Conservation (phyloP, 768 basidiomycete genomes). For the Hemileccinum impolitum region DNA sequence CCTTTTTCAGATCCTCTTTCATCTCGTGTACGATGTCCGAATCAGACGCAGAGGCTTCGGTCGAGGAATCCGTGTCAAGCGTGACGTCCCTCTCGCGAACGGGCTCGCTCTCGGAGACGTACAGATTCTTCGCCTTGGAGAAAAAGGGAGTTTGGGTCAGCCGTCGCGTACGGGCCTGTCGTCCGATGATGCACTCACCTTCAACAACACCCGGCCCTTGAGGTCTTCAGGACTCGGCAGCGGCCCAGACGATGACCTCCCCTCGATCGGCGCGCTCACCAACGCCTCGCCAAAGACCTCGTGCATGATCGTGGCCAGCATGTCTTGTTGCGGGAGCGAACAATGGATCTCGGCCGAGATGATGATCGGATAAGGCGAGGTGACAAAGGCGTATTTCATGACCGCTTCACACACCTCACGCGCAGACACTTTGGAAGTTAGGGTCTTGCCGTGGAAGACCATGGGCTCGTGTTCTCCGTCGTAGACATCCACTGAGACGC, state of each 20-base stretch:
- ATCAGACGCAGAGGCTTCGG: conserved; percentile 37
- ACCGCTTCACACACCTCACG: conserved; percentile 83
- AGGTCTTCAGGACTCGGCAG: conserved; percentile 87
- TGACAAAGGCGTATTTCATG: conserved; percentile 83
- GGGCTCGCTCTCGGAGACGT: conserved; percentile 41
- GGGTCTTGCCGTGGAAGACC: conserved; percentile 86
- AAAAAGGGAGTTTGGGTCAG: not conserved
- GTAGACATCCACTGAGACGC: conserved; percentile 76
- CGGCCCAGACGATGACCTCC: conserved; percentile 41
- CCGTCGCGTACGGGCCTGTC: not conserved
- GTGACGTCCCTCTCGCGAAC: conserved; percentile 31
- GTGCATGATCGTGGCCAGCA: conserved; percentile 70
- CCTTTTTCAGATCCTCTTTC: conserved; percentile 27
- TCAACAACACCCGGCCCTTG: conserved; percentile 75
- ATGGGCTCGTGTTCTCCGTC: conserved; percentile 84
- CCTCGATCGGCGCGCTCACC: conserved; percentile 47
- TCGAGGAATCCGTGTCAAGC: conserved; percentile 41
- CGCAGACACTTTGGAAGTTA: conserved; percentile 79
- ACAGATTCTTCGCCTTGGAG: conserved; percentile 73
- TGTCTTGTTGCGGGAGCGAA: conserved; percentile 71
- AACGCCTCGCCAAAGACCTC: conserved; percentile 56
- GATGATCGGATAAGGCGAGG: conserved; percentile 88
- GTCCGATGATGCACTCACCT: conserved; percentile 43
- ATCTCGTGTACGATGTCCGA: conserved; percentile 25
- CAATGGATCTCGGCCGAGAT: conserved; percentile 94